These are phyloP conservation scores for Zoysia japonica DNA, from an alignment of 176 grass and related monocot genomes.

Conservation along the genomic window DNA sequence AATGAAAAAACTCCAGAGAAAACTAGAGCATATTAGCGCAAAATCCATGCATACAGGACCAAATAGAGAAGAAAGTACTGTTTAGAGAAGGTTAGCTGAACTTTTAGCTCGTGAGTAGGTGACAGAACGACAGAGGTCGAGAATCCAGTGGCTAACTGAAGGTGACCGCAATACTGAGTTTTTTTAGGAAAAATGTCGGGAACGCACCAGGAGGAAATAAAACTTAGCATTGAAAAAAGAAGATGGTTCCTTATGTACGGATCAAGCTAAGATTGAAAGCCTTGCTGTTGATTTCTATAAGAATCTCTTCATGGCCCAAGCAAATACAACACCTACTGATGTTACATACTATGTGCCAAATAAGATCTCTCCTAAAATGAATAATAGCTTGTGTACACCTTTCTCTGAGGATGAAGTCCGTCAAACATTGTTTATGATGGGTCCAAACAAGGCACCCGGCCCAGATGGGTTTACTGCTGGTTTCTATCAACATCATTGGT, in stretches of 20 bases:
- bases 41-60: too few relatives aligned
- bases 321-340: background rate
- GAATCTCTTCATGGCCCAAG: background rate
- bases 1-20: too few relatives aligned
- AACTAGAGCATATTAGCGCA: too few relatives aligned
- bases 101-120: background rate
- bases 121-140: background rate
- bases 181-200: background rate
- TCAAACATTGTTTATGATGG: background rate
- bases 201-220: background rate
- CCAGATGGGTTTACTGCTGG: background rate
- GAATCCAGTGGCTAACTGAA: background rate
- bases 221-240: background rate
- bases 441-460: background rate
- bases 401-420: background rate
- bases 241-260: background rate
- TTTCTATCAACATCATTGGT: background rate
- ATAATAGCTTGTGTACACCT: background rate
- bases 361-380: background rate
- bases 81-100: background rate
- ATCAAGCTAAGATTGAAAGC: background rate
- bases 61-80: too few relatives aligned
- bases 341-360: background rate
- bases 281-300: background rate
- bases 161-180: background rate